These are phyloP conservation scores for Suillus americanus DNA, from an alignment of 768 basidiomycete species.

Conservation along the genomic window DNA sequence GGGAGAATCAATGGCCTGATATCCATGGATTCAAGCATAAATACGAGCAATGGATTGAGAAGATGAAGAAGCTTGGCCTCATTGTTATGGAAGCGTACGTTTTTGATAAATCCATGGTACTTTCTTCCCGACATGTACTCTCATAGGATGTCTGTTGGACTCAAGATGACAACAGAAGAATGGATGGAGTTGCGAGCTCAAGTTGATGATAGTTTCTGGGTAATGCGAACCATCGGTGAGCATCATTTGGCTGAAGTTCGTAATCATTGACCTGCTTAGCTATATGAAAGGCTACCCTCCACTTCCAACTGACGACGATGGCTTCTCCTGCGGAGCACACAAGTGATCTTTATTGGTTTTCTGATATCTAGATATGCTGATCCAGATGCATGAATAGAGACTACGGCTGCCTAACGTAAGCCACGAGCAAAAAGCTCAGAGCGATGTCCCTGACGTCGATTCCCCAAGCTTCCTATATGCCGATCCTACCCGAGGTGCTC, in stretches of 20 bases:
- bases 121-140: background rate
- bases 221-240: constrained; percentile 78
- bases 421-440: background rate
- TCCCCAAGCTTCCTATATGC: constrained; percentile 72
- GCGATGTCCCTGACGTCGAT: background rate
- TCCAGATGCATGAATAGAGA: constrained; percentile 48
- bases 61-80: constrained; percentile 82
- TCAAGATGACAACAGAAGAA: constrained; percentile 71
- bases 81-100: constrained; percentile 85
- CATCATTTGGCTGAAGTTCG: background rate
- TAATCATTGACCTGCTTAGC: background rate
- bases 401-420: constrained; percentile 88
- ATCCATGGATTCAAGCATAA: constrained; percentile 56
- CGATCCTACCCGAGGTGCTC: constrained; percentile 74
- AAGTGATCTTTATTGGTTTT: constrained; percentile 45
- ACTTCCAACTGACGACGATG: constrained; percentile 74
- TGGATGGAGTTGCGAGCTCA: constrained; percentile 65
- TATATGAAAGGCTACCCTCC: constrained; percentile 76
- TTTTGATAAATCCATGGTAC: background rate
- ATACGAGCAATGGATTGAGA: constrained; percentile 75
- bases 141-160: constrained; percentile 74
- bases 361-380: constrained; percentile 11
- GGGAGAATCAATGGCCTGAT: constrained; percentile 85
- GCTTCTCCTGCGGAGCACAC: constrained; percentile 89
- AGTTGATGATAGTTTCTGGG: constrained; percentile 89